Percentiles rank a stretch among this genome's conserved stretches.
phyloP scores from a whole-genome alignment of 73 alveolate species.

The Blepharisma japonicum region DNA sequence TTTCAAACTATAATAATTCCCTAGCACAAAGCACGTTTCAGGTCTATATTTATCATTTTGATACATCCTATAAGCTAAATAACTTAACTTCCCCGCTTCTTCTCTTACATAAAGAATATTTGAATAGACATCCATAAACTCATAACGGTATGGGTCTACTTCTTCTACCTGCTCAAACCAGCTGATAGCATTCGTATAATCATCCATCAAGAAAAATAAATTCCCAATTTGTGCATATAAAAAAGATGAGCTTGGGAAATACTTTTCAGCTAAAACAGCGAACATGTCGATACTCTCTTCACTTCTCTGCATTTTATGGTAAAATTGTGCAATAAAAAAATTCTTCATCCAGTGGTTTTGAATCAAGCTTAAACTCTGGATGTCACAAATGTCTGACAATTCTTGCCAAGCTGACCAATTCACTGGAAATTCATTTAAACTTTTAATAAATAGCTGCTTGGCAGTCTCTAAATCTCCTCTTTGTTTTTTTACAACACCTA shows the following conservation, averaged over 20 bases:
- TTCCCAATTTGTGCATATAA: not conserved
- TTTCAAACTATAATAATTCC: slow-evolving; percentile 88
- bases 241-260: slow-evolving; percentile 45
- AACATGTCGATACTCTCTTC: slow-evolving; percentile 74
- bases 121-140: slow-evolving; percentile 90
- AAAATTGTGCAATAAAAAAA: slow-evolving; percentile 86
- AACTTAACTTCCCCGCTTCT: slow-evolving; percentile 91
- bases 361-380: slow-evolving; percentile 60
- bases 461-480: slow-evolving; percentile 84
- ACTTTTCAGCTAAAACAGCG: slow-evolving; percentile 57
- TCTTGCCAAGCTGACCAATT: slow-evolving; percentile 98
- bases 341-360: slow-evolving; percentile 94
- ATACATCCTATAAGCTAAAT: slow-evolving; percentile 87
- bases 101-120: slow-evolving; percentile 94
- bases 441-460: slow-evolving; percentile 75
- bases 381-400: slow-evolving; percentile 66
- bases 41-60: slow-evolving; percentile 95
- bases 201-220: slow-evolving; percentile 33
- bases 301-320: slow-evolving; percentile 80
- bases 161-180: slow-evolving; percentile 82
- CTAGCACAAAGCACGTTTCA: slow-evolving; percentile 97
- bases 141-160: slow-evolving; percentile 93
- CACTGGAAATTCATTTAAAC: slow-evolving; percentile 84
- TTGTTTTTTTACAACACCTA: slow-evolving; percentile 89
- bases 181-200: slow-evolving; percentile 84